Evolutionary conservation across 352 stramenopile species (phyloP).

Genomic region (Globisporangium nunn): DNA sequence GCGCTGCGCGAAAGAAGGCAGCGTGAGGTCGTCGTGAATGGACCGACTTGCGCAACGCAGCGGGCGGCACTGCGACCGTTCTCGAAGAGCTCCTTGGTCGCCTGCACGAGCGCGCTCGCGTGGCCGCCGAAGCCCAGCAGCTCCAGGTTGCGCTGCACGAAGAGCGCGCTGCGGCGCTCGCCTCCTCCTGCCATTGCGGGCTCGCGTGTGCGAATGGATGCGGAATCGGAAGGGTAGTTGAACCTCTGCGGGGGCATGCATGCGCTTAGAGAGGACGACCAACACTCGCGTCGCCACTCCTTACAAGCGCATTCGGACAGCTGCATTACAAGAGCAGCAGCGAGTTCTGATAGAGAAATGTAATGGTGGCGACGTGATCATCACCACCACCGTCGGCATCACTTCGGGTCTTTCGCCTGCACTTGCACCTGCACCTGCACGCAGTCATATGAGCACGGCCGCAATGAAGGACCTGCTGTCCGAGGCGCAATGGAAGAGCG

Average conservation of each 20-base stretch:
- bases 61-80: slow-evolving; percentile 32
- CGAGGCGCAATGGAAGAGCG: slow-evolving; percentile 56
- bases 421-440: not conserved
- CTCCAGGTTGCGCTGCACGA: slow-evolving; percentile 62
- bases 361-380: not conserved
- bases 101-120: slow-evolving; percentile 58
- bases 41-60: too few relatives aligned
- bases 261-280: too few relatives aligned
- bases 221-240: too few relatives aligned
- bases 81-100: slow-evolving; percentile 78
- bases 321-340: too few relatives aligned
- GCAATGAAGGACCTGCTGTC: slow-evolving; percentile 38
- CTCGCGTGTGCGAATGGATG: not conserved
- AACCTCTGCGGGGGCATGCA: too few relatives aligned
- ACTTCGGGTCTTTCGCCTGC: too few relatives aligned
- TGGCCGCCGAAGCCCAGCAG: slow-evolving; percentile 62
- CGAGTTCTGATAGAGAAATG: too few relatives aligned
- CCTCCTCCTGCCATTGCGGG: not conserved
- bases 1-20: slow-evolving; percentile 21
- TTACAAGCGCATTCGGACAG: too few relatives aligned
- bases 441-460: slow-evolving; percentile 5
- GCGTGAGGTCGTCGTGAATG: not conserved
- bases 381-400: too few relatives aligned
- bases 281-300: too few relatives aligned
- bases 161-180: slow-evolving; percentile 29